Conservation (phyloP, 371 early-diverging fungal species). For the Blakeslea trispora region DNA sequence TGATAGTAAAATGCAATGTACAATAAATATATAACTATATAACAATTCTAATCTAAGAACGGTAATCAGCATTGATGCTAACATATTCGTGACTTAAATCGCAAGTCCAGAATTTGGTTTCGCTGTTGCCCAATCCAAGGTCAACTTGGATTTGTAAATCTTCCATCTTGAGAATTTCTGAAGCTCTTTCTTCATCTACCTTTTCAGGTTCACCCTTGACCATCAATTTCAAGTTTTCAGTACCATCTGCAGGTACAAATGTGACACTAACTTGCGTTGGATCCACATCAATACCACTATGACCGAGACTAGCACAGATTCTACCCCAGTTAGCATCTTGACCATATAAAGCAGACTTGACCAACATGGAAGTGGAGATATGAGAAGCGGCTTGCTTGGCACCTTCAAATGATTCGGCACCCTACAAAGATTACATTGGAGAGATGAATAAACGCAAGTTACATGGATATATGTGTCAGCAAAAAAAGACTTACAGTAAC, state of each 20-base stretch:
- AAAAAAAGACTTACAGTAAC: slow-evolving; percentile 51
- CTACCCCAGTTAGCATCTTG: slow-evolving; percentile 98
- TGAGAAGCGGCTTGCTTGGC: slow-evolving; percentile 86
- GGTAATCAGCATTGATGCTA: slow-evolving; percentile 90
- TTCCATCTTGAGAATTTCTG: slow-evolving; percentile 80
- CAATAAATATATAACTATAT: too few species aligned
- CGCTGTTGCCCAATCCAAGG: slow-evolving; percentile 73
- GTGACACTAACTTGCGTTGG: slow-evolving; percentile 77
- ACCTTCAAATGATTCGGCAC: slow-evolving; percentile 69
- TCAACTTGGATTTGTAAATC: slow-evolving; percentile 82
- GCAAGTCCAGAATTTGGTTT: slow-evolving; percentile 90
- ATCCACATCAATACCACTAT: slow-evolving; percentile 59
- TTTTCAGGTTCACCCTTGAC: slow-evolving; percentile 81
- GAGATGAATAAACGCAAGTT: too few species aligned
- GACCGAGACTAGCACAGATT: slow-evolving; percentile 59
- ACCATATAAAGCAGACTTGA: slow-evolving; percentile 95
- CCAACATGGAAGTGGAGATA: slow-evolving; percentile 89
- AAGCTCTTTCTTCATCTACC: slow-evolving; percentile 80
- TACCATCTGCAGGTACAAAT: slow-evolving; percentile 69
- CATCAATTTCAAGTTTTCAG: slow-evolving; percentile 69
- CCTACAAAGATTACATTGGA: slow-evolving; percentile 50
- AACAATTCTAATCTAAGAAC: slow-evolving; percentile 54
- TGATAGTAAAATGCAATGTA: too few species aligned
- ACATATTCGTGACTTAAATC: slow-evolving; percentile 94
- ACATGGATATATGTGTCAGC: too few species aligned